phyloP scores from a whole-genome alignment of 345 rosid genomes.

The Linum tenue region DNA sequence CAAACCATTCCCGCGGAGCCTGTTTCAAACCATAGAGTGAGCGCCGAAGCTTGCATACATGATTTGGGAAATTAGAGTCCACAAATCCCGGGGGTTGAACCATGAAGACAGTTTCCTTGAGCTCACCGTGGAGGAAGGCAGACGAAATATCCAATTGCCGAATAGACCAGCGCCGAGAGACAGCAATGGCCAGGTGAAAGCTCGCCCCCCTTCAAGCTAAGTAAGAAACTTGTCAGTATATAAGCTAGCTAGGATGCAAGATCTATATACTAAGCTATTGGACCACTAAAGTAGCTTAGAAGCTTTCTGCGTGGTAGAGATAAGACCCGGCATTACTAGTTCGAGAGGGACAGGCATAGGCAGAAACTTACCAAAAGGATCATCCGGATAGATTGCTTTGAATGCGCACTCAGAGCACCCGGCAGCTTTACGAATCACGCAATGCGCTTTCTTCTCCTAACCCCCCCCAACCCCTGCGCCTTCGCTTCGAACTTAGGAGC shows the following conservation, averaged over 20 bases:
- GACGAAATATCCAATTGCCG: neutral
- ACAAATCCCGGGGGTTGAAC: neutral
- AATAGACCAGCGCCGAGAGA: neutral
- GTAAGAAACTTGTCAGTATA: neutral
- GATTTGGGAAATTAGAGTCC: neutral
- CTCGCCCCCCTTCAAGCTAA: neutral
- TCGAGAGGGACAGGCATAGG: neutral
- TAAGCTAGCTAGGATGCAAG: neutral
- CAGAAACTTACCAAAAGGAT: neutral
- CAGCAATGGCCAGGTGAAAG: constrained; percentile 3
- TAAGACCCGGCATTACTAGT: neutral
- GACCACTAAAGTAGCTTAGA: neutral
- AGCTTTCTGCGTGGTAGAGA: neutral
- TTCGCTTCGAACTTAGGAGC: neutral
- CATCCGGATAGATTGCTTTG: neutral
- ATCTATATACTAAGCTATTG: neutral
- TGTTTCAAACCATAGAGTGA: constrained; percentile 1
- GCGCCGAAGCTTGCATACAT: constrained; percentile 1
- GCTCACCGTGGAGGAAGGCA: neutral
- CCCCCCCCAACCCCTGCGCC: constrained; percentile 1
- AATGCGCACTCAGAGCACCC: neutral
- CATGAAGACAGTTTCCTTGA: constrained; percentile 1
- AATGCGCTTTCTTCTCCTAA: neutral
- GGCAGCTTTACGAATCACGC: neutral
- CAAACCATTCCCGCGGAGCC: constrained; percentile 1